Percentiles rank a stretch among this genome's conserved stretches.
Evolutionary conservation across 192 early-diverging fungal genomes (phyloP).

Genomic region (Cetraspora pellucida): DNA sequence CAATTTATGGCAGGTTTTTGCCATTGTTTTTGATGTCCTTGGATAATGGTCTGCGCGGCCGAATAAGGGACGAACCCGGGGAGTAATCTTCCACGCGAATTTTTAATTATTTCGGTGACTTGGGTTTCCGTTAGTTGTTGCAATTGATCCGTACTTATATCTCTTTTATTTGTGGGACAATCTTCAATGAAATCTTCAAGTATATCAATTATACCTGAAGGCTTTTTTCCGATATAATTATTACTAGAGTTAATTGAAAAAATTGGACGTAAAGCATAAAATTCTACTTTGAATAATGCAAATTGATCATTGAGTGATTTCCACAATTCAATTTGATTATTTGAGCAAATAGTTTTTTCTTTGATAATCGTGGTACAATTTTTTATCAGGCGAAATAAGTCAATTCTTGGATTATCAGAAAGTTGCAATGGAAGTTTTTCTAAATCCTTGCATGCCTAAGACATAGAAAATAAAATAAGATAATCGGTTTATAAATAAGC

Average conservation of each 20-base stretch:
- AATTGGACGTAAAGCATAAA: not conserved
- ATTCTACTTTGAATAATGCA: not conserved
- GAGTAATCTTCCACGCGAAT: slow-evolving; percentile 1
- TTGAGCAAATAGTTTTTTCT: not conserved
- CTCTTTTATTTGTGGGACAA: no score
- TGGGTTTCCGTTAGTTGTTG: not conserved
- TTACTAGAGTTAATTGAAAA: not conserved
- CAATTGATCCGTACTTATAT: not conserved
- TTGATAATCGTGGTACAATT: not conserved
- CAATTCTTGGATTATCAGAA: not conserved
- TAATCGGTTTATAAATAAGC: not conserved
- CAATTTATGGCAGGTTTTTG: not conserved
- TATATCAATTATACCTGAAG: not conserved
- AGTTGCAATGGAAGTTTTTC: not conserved
- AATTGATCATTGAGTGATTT: not conserved
- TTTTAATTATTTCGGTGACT: not conserved
- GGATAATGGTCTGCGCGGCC: not conserved
- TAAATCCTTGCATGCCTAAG: not conserved
- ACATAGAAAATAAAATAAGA: no score
- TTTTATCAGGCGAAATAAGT: not conserved
- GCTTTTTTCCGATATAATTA: not conserved
- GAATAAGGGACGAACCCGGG: not conserved
- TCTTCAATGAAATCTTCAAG: not conserved
- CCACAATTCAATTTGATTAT: slow-evolving; percentile 4
- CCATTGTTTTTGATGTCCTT: not conserved